Evolutionary conservation across 2,329 filamentous ascomycete species (phyloP).

Genomic region (Hymenoscyphus linearis): DNA sequence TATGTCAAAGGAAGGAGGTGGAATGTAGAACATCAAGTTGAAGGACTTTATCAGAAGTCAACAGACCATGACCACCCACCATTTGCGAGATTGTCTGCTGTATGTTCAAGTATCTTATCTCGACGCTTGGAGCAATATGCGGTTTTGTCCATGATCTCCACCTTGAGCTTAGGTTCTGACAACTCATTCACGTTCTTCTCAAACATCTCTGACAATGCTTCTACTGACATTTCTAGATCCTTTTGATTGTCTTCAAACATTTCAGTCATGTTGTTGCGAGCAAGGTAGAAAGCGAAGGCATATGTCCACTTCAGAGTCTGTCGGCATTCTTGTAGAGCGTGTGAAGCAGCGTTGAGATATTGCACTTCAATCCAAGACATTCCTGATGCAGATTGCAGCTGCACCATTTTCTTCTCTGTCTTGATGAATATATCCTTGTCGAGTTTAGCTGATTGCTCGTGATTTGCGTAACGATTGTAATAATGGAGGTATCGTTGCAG

Average conservation of each 20-base stretch:
- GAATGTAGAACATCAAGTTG: constrained; percentile 15
- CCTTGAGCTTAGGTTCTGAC: constrained; percentile 81
- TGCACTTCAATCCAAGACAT: constrained; percentile 99
- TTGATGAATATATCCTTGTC: constrained; percentile 95
- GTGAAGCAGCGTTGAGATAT: constrained; percentile 88
- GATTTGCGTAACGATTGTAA: constrained; percentile 98
- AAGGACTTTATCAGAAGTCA: constrained; percentile 21
- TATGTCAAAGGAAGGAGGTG: constrained; percentile 2
- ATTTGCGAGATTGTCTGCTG: constrained; percentile 83
- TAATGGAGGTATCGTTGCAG: constrained; percentile 97
- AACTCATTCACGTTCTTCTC: constrained; percentile 92
- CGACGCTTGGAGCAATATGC: constrained; percentile 92
- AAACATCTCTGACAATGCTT: constrained; percentile 97
- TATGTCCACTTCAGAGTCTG: constrained; percentile 99
- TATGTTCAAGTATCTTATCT: constrained; percentile 85
- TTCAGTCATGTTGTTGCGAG: constrained; percentile 88
- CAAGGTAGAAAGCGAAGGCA: constrained; percentile 96
- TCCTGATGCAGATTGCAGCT: constrained; percentile 85
- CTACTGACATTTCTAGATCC: constrained; percentile 93
- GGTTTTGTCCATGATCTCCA: constrained; percentile 98
- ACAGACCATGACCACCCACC: constrained; percentile 51
- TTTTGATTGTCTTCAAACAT: constrained; percentile 99
- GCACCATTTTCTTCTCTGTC: constrained; percentile 99
- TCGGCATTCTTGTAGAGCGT: constrained; percentile 92
- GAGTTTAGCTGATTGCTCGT: constrained; percentile 93